Base-by-base conservation (phyloP, 2,329 filamentous ascomycete species). In the Davidsoniella virescens region DNA sequence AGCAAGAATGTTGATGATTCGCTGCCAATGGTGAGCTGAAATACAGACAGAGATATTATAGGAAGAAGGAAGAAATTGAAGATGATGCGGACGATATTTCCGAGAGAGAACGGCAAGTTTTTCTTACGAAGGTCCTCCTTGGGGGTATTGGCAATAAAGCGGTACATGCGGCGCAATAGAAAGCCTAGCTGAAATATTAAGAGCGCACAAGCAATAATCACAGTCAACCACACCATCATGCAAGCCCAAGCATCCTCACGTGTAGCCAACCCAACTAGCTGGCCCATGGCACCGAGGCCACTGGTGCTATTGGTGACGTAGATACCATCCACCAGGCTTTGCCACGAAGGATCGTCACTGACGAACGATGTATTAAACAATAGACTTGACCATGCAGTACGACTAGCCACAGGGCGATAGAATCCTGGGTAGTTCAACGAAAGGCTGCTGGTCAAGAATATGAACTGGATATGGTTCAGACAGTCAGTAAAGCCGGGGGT, bases 401-500 rank as follows among this genome's bases (percentile, higher is more conserved):
- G 85, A 63, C 88, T 94, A 52, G 90, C 77, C 6, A 87, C 83
- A 4, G 92, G 92, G 61, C 94, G 90, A 62, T 87, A 98, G 62
- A 84, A 98, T 9, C 92, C 92, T 0, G 92, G 92, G 59, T 96
- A 98, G 57, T 82, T 79, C 55, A 98, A 70, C 6, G 82, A 87
- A 52, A 98, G 70, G 37, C 82, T 81, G n/a, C 90, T 90, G 0
- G 87, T 92, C 52, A 98, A 68, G 18, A 85, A 81, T 50, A 92
- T 73, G 58, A 94, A 98, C 61, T 98, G 92, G 16, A 98, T 84
- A 63, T 98, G 96, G 64, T 96, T 88, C 50, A 98, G 71, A 60
- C 92, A 98, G 62, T 98, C 92, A 5, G 87, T 87, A 62, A 98
- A 96, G 1, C 92, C 92, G 4, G 92, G 92, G 0, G 92, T 98